Base-by-base conservation (phyloP, 495 filamentous ascomycete genomes). In the Daldinia grandis region DNA sequence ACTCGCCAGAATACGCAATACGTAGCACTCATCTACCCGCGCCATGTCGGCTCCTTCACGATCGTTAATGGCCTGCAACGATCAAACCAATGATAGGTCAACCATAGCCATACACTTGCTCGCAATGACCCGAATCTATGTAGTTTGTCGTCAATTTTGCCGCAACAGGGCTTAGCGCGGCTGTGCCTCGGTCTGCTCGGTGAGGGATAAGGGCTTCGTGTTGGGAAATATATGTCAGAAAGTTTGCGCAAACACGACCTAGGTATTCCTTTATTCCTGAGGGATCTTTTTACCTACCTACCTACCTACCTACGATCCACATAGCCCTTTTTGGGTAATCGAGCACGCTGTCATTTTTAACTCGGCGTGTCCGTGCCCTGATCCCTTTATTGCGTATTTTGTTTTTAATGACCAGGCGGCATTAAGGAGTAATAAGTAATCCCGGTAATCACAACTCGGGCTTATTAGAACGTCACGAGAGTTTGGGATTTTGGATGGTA, bases 91-190 rank as follows among this genome's bases (percentile, higher is more conserved):
- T 76, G 19, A 61, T 14, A 59, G 9, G 5, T 35, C 58, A 31
- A 54, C 21, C 51, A 38, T 74, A 62, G 71, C 71, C 64, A 74
- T 57, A n/a, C n/a, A n/a, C n/a, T n/a, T n/a, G 21, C 49, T 67
- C 54, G 66, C 64, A 61, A 49, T 7, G 38, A 56, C 21, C 24
- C 27, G 54, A 54, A 49, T 42, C 61, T 47, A 58, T 50, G 58
- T 67, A 60, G 61, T 56, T 47, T 70, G 62, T 84, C 81, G 81
- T 80, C 74, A 81, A 84, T 80, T 73, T 74, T 83, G 65, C 76
- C 81, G 72, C 57, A 77, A 76, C 77, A 79, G 70, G 81, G 81
- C 80, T 81, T 84, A 83, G 82, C 72, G 81, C 66, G 44, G 65
- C 63, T 66, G 38, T 33, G 56, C 38, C 35, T 62, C 54, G 58